A percentile compares a stretch with the other conserved stretches of the same genome.
Conservation (phyloP, 306 rosid species). For the Cucurbita ficifolia region DNA sequence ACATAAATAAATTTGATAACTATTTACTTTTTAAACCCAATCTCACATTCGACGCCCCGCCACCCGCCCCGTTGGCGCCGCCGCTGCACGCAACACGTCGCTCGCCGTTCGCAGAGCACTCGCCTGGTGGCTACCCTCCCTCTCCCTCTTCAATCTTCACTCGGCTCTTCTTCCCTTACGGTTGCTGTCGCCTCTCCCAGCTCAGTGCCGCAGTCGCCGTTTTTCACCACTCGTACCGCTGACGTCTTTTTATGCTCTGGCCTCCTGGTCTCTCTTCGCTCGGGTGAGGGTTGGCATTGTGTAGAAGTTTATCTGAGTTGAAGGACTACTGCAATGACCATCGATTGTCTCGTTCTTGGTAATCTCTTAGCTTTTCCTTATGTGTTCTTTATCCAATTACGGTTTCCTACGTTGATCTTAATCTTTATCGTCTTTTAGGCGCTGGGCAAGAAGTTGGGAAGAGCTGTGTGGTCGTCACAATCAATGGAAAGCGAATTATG, state of each 20-base stretch:
- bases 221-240: neutral
- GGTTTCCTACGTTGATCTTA: neutral
- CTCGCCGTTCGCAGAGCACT: no score
- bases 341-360: conserved; percentile 60
- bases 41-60: no score
- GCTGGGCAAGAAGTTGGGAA: conserved; percentile 97
- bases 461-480: conserved; percentile 77
- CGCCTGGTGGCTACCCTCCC: no score
- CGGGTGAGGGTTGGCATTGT: neutral
- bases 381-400: neutral
- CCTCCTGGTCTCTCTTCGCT: neutral
- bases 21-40: no score
- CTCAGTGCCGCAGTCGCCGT: neutral
- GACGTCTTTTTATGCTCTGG: neutral
- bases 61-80: no score
- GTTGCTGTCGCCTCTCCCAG: neutral
- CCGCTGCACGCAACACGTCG: no score
- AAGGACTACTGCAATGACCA: conserved; percentile 28
- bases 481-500: conserved; percentile 82
- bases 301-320: neutral
- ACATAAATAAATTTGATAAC: no score
- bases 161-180: neutral
- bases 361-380: neutral
- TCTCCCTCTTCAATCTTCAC: no score
- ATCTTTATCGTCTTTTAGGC: conserved; percentile 21